These are phyloP conservation scores for Metschnikowia noctiluminum DNA, from an alignment of 805 yeast genomes.

Conservation along the genomic window DNA sequence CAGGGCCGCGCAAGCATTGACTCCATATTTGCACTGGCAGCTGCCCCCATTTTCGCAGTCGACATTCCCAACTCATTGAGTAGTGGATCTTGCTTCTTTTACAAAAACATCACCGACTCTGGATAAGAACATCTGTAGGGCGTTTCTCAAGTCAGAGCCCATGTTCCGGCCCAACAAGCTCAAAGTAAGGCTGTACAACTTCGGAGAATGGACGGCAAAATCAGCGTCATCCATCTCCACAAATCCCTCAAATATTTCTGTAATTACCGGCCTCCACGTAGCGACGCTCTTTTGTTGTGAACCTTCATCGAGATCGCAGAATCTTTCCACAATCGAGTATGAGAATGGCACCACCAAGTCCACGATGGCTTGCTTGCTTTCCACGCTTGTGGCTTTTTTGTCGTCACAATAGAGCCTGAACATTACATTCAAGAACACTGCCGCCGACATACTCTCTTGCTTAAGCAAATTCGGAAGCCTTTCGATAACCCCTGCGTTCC, in stretches of 20 bases:
- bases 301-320: constrained; percentile 66
- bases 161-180: constrained; percentile 58
- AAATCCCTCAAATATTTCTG: constrained; percentile 81
- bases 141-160: constrained; percentile 57
- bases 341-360: constrained; percentile 62
- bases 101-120: constrained; percentile 46
- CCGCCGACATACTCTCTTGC: constrained; percentile 89
- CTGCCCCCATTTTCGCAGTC: neutral
- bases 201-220: constrained; percentile 56
- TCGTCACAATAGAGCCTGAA: constrained; percentile 75
- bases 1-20: too few species aligned
- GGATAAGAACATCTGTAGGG: constrained; percentile 56
- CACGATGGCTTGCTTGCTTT: constrained; percentile 49
- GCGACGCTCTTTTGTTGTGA: constrained; percentile 76
- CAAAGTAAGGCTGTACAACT: constrained; percentile 57
- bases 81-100: neutral
- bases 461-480: constrained; percentile 86
- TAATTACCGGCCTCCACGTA: constrained; percentile 90
- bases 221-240: constrained; percentile 73
- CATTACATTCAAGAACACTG: constrained; percentile 77
- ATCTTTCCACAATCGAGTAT: constrained; percentile 65
- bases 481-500: constrained; percentile 90
- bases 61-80: too few species aligned
- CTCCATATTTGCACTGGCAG: too few species aligned
- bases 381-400: constrained; percentile 43